Evolutionary conservation across 805 yeast species (phyloP), one percentile per base, ranked within the genome.

Genomic region (Starmerella floricola): DNA sequence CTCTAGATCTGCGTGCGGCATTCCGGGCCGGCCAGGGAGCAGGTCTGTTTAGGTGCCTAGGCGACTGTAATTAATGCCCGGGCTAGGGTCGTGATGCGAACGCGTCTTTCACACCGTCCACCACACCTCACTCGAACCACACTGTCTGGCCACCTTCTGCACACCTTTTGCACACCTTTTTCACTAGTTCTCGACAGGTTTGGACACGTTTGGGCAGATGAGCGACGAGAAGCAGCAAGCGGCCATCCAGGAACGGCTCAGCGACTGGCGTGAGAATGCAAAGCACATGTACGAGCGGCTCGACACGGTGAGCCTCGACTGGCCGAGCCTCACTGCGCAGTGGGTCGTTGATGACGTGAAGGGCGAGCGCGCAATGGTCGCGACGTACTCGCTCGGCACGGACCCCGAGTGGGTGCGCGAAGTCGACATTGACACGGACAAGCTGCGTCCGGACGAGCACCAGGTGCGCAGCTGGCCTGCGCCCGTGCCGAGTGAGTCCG

Each of bases 251-350:
- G 23, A 35, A 24, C 32, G 38, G 47, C 42, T 43, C 29, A 29
- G 37, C 23, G 50, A 48, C 28, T 48, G 52, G 52, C 44, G 46
- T 28, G 50, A 47, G 34, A 48, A 40, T 27, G 47, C 52, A 13
- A 36, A 40, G 37, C 43, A 48, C 23, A 32, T 48, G 42, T 48
- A 48, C 34, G 52, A 48, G 33, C 48, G 44, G 17, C 44, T 48
- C 15, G 51, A 47, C 41, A 44, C 42, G 15, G 29, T 48, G 27
- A 32, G 32, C 6, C 44, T 48, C 19, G 48, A 40, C 20, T 49
- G 53, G 53, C 47, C 53, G 17, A 29, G 45, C 13, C 36, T 49
- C 34, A 41, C 51, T 8, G 35, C 42, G 18, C 44, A 49, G 34
- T 48, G 51, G 51, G n/a, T 13, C 6, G 30, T 28, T 27, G 31